Evolutionary conservation across 1,284 basidiomycete genomes (phyloP).

Genomic region (Apiotrichum domesticum): DNA sequence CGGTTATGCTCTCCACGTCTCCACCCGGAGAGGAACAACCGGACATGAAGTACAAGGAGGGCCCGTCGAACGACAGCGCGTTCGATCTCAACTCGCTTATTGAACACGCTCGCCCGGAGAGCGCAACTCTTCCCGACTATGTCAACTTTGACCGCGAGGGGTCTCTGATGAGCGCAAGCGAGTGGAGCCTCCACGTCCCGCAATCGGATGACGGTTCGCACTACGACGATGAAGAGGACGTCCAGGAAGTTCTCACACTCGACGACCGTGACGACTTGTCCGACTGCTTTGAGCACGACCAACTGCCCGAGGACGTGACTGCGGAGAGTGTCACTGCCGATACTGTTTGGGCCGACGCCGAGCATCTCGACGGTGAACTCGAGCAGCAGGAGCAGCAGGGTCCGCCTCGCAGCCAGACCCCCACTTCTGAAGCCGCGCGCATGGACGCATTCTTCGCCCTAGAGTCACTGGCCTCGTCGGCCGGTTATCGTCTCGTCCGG

Average conservation of each 20-base stretch:
- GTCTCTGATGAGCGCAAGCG: neutral
- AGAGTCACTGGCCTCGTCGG: neutral
- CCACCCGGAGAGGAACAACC: neutral
- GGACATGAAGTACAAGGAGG: neutral
- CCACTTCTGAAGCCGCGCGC: neutral
- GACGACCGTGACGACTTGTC: neutral
- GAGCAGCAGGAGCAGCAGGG: too few species aligned
- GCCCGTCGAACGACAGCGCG: neutral
- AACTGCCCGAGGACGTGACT: too few species aligned
- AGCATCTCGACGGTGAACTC: neutral
- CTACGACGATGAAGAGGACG: too few species aligned
- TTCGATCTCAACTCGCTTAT: slow-evolving; percentile 1
- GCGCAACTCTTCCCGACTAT: neutral
- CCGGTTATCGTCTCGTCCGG: neutral
- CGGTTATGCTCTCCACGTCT: neutral
- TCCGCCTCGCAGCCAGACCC: neutral
- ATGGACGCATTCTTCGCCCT: neutral
- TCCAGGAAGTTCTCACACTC: neutral
- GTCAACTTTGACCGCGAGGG: neutral
- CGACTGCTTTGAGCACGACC: too few species aligned
- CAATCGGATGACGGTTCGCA: neutral
- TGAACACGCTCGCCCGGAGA: neutral
- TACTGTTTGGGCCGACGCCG: too few species aligned
- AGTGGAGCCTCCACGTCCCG: neutral
- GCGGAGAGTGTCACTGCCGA: too few species aligned